Base-by-base conservation (phyloP, 192 early-diverging fungal species). In the Pilobolus umbonatus region DNA sequence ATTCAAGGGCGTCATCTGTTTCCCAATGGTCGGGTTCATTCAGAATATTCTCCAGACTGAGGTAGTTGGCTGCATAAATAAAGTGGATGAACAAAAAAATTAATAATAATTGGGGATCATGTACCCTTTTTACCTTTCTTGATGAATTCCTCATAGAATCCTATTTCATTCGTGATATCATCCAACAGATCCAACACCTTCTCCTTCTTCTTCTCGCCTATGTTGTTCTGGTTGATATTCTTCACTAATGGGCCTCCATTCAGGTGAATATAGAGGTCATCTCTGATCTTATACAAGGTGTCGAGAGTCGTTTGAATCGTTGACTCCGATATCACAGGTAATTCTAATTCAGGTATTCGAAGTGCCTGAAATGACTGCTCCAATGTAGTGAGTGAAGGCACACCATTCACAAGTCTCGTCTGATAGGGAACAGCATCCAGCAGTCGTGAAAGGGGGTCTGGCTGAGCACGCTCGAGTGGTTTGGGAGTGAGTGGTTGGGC, bases 111-210 rank as follows among this genome's bases (percentile, higher is more conserved):
- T 22, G n/a, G 0, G 21, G 12, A 21, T 46, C 2, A 5, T 19
- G 29, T 51, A 30, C 22, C 5, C 12, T 12, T 24, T 61, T 62
- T 73, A 83, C 81, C 77, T 64, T 67, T 76, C 6, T 80, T 80
- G n/a, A 76, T 72, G 68, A 83, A 83, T 61, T 83, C 79, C 54
- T 83, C 81, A 47, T 83, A 83, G 7, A 83, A 65, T 6, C 77
- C 79, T 29, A 76, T 75, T 32, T 83, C 81, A 38, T 71, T 70
- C 31, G 67, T 52, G 8, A 83, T 73, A 47, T 72, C 60, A 52
- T 83, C 81, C 30, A 83, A 47, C 4, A 83, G 68, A 36, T 71
- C 62, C 17, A 57, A 57, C 28, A 83, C 75, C 8, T 76, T 68
- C 43, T 67, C 65, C 39, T 77, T 73, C 39, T 76, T 64, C 39